Evolutionary conservation across 495 filamentous ascomycete genomes (phyloP).

Genomic region (Neurospora discreta): DNA sequence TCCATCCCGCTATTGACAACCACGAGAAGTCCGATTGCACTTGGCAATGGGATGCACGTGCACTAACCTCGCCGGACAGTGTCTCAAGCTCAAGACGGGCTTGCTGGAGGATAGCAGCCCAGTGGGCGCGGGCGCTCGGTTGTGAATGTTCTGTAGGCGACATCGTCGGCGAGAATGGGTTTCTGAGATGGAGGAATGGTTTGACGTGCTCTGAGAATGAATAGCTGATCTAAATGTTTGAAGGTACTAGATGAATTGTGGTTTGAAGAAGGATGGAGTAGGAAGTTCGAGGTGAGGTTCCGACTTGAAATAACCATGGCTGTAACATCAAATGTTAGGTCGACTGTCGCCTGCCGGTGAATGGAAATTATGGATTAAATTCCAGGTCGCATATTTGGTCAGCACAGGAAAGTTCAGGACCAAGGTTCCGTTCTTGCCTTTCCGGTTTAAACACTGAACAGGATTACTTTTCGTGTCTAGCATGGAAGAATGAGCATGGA

Average conservation of each 20-base stretch:
- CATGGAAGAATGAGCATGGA: neutral
- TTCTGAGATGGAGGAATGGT: neutral
- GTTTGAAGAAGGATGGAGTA: neutral
- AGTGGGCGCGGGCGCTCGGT: neutral
- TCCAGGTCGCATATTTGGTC: neutral
- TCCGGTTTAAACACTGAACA: neutral
- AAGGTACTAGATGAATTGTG: neutral
- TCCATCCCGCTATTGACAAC: neutral
- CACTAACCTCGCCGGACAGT: neutral
- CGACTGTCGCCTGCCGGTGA: neutral
- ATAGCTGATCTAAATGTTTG: neutral
- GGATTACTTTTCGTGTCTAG: neutral
- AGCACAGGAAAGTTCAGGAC: neutral
- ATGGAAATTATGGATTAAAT: neutral
- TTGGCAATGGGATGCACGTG: neutral
- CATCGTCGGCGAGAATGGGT: neutral
- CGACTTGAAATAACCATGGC: neutral
- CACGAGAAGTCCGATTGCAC: neutral
- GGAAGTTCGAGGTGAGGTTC: neutral
- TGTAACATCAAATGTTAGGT: too few species aligned
- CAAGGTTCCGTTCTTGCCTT: neutral
- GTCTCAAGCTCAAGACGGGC: neutral
- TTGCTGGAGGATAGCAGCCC: neutral
- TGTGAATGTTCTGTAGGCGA: neutral
- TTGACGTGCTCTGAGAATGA: neutral